Percentiles rank a stretch among this genome's conserved stretches.
Conservation (phyloP, 2,329 filamentous ascomycete genomes). For the Leptodontidium sp. region DNA sequence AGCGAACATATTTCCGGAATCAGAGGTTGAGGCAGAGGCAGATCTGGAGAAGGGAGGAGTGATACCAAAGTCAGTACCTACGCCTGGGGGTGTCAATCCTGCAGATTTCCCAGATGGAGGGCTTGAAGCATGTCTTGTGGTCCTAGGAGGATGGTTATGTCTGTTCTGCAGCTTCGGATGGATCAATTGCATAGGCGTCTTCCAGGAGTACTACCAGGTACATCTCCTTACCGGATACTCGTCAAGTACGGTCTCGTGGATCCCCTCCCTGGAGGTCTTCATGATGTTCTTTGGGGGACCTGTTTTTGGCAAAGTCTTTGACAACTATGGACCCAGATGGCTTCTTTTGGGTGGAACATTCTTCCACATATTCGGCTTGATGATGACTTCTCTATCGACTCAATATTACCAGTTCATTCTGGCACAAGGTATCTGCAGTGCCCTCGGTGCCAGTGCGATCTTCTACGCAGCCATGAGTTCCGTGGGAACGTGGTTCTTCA, state of each 20-base stretch:
- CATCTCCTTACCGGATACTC: slow-evolving; percentile 58
- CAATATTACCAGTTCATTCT: slow-evolving; percentile 63
- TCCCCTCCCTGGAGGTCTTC: slow-evolving; percentile 63
- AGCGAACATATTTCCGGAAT: slow-evolving; percentile 76
- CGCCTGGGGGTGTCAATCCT: slow-evolving; percentile 48
- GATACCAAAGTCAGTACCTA: slow-evolving; percentile 28
- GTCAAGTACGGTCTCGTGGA: slow-evolving; percentile 67
- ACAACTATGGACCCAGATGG: slow-evolving; percentile 65
- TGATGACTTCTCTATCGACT: slow-evolving; percentile 67
- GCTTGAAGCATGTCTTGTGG: slow-evolving; percentile 61
- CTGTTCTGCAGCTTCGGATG: slow-evolving; percentile 60
- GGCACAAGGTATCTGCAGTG: slow-evolving; percentile 55
- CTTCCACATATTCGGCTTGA: slow-evolving; percentile 66
- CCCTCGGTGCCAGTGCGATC: slow-evolving; percentile 55
- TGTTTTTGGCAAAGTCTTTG: slow-evolving; percentile 69
- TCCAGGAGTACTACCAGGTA: slow-evolving; percentile 65
- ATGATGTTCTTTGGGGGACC: slow-evolving; percentile 64
- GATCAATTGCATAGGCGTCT: slow-evolving; percentile 60
- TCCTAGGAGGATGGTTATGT: slow-evolving; percentile 56
- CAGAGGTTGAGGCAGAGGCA: slow-evolving; percentile 90
- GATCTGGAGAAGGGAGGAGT: slow-evolving; percentile 69
- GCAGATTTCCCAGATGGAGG: slow-evolving; percentile 69
- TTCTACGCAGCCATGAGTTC: slow-evolving; percentile 54
- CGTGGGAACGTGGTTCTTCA: slow-evolving; percentile 58
- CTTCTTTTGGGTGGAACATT: slow-evolving; percentile 61